phyloP scores from a whole-genome alignment of 805 yeast genomes.

The Helenozyma baotianmanensis region DNA sequence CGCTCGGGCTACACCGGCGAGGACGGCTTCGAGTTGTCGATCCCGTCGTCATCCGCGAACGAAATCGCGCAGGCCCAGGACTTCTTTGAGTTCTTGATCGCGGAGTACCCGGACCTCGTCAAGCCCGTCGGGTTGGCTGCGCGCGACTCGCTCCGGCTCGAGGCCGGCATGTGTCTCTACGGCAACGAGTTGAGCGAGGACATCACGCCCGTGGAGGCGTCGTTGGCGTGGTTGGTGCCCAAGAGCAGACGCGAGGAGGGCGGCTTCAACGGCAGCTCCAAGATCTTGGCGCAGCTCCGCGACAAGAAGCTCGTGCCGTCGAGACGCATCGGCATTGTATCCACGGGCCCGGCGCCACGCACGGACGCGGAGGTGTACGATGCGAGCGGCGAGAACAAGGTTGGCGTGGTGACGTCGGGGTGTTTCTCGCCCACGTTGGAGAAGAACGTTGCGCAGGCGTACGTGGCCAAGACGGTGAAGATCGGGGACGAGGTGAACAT shows the following conservation, averaged over 20 bases:
- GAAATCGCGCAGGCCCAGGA: constrained; percentile 44
- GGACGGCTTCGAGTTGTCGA: constrained; percentile 92
- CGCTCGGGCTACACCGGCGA: constrained; percentile 98
- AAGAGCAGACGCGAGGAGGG: constrained; percentile 61
- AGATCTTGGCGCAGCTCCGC: constrained; percentile 64
- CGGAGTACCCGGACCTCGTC: constrained; percentile 48
- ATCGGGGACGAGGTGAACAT: constrained; percentile 68
- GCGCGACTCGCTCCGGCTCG: constrained; percentile 89
- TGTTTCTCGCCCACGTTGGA: constrained; percentile 58
- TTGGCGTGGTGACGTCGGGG: constrained; percentile 61
- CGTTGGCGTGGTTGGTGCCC: constrained; percentile 85
- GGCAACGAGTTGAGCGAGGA: constrained; percentile 84
- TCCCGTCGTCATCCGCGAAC: constrained; percentile 45
- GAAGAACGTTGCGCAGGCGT: constrained; percentile 87
- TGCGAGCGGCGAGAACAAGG: constrained; percentile 46
- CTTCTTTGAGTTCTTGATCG: constrained; percentile 58
- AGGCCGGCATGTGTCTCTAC: constrained; percentile 97
- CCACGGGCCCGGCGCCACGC: constrained; percentile 91
- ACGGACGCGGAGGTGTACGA: constrained; percentile 62
- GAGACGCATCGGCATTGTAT: constrained; percentile 69
- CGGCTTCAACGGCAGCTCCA: constrained; percentile 71
- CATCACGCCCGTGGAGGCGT: constrained; percentile 83
- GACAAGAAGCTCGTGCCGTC: constrained; percentile 54
- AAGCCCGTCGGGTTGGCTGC: constrained; percentile 97
- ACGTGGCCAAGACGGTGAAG: constrained; percentile 69